Base-by-base conservation (phyloP, 768 basidiomycete species). In the Boletus rubropictus region DNA sequence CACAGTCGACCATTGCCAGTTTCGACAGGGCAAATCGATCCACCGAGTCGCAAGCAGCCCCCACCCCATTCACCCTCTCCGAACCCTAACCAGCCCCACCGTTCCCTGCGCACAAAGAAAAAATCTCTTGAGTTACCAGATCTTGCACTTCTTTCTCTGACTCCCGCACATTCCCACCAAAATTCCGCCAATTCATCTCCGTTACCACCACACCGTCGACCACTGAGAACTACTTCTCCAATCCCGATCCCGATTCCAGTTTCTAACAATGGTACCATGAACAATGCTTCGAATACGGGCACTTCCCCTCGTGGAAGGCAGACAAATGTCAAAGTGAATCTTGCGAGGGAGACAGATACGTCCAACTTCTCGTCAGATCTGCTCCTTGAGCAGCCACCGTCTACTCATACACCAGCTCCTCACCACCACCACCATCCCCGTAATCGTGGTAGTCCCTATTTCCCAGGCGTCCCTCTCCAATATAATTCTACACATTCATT, bases 41-140 rank as follows among this genome's bases (percentile, higher is more conserved):
- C 55, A 27, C 39, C 48, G 4, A 36, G 48, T 24, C 55, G 49
- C 45, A 57, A 28, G 45, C 53, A 56, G 27, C 27, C 46, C 28
- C 54, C 44, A 34, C 56, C 66, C 10, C 58, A 58, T 50, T 75
- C 73, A 3, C 66, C 67, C 29, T 72, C 74, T 32, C 73, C 77
- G 1, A 63, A 63, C 35, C 60, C 65, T 39, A 65, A 66, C 49
- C 65, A 67, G 58, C 72, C 81, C 1, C 82, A 85, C 63, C 71
- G 72, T 27, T 83, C 84, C 36, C 67, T 86, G 48, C 73, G 81
- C 33, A 71, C 72, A 18, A 86, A 82, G 73, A 86, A 84, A 67
- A 79, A 75, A 60, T 84, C 82, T 0, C 78, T 89, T 17, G 84
- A 89, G 61, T 73, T 89, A 21, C 86, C 86, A 44, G 86, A 87